Evolutionary conservation across 2,329 filamentous ascomycete species (phyloP), one percentile per base, ranked within the genome.

Genomic region (Endothia cerciana): DNA sequence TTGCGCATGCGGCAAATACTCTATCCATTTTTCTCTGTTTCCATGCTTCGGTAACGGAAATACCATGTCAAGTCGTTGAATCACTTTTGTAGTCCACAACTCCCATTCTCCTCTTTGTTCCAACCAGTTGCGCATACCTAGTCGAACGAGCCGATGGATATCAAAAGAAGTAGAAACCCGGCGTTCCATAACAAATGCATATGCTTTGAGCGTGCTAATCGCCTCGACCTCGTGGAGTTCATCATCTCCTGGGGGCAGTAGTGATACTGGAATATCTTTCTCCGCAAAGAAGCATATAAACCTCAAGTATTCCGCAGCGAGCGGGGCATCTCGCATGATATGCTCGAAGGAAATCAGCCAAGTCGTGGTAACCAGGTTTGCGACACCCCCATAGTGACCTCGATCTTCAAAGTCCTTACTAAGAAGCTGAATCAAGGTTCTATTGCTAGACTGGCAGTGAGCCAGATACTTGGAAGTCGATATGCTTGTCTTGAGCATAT

Each of bases 291-390:
- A 73, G 33, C 70, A 73, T 22, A 77, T 73, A 28, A 74, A 76
- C 28, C 64, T 69, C 0, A 77, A 68, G 55, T 73, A 77, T 5
- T 72, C 11, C 17, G 69, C 71, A 1, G 76, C 75, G 1, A 74
- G 69, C 4, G 66, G 64, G 7, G 71, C 43, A 25, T 75, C 49
- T 25, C 66, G 41, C 1, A 30, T 63, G 11, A 78, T 76, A 3
- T 77, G 70, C 0, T 69, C 17, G 60, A 78, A 79, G 0, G 76
- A 77, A 2, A 78, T 74, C 1, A 75, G 67, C 76, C 74, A 78
- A 0, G 76, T 78, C 2, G 70, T 73, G 2, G 72, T 72, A 0
- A 78, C 64, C 0, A 74, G 70, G 57, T 77, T 77, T 17, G 62
- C 19, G 1, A 65, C 70, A 3, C 33, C 62, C 8, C 65, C 57